Base-by-base conservation (phyloP, 805 yeast genomes). In the Ogataea philodendri region DNA sequence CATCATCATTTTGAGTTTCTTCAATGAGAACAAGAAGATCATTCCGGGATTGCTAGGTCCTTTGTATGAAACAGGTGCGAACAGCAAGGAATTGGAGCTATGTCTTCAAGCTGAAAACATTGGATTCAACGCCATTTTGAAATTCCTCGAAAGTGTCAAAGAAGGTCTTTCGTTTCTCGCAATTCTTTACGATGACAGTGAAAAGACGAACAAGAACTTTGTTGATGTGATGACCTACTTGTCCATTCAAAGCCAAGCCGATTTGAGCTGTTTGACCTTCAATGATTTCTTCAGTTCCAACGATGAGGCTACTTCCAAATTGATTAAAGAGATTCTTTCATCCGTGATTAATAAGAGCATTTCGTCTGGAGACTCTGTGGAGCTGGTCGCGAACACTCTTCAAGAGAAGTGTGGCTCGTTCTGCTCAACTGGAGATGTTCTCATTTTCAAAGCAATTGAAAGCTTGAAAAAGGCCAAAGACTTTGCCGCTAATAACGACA, bases 331-430 rank as follows among this genome's bases (percentile, higher is more conserved):
- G 50, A 76, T 94, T 22, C 72, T 93, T 28, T 82, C 95, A 2
- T 84, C 96, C 1, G 78, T 93, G 22, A 88, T 93, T 44, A 89
- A 89, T 61, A 83, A 83, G 57, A 86, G 84, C 47, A 88, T 93
- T 39, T 71, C 85, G 23, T 78, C 84, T 46, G 97, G 98, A n/a
- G 90, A 86, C 4, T 84, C 95, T 1, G 90, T 93, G 28, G 97
- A 90, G 55, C 69, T 82, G 39, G 85, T 90, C 33, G 95, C 97
- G 1, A 78, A 81, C 22, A 78, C 89, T 1, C 66, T 93, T 33
- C 96, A 93, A 60, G 94, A 86, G 36, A 80, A 90, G 41, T 93
- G 98, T 67, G 95, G 95, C 1, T 79, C 95, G 0, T 93, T 88
- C 61, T 93, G 97, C 54, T 86, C 97, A 0, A 78, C 95, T 10